Conservation (phyloP, 2,329 filamentous ascomycete species). For the Bimuria novae-zelandiae region DNA sequence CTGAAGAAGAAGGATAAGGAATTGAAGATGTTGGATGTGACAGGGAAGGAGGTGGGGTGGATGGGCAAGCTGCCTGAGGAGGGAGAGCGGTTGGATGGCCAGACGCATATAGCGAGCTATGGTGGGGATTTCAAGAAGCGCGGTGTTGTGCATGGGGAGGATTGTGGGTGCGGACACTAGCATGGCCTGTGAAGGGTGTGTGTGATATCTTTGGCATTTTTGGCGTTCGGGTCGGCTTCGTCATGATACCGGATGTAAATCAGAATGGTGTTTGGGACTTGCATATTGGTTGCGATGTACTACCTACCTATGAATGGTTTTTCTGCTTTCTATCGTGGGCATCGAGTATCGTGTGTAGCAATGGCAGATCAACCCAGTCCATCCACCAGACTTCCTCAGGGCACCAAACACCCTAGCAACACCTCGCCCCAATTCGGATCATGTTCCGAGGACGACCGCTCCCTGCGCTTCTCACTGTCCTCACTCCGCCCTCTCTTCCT, state of each 20-base stretch:
- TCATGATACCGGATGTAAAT: background rate
- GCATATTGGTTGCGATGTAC: no score
- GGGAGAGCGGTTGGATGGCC: constrained; percentile 51
- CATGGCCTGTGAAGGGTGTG: background rate
- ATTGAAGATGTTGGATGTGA: constrained; percentile 34
- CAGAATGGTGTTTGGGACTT: no score
- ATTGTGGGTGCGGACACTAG: constrained; percentile 38
- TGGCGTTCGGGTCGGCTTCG: background rate
- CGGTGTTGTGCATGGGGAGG: constrained; percentile 30
- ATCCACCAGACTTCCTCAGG: background rate
- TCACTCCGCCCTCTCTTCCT: background rate
- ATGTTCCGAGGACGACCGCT: background rate
- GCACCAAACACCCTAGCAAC: constrained; percentile 14
- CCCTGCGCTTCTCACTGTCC: background rate
- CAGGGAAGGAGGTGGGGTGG: constrained; percentile 45
- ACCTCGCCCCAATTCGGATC: constrained; percentile 8
- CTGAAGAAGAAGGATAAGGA: constrained; percentile 61
- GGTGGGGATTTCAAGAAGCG: constrained; percentile 44
- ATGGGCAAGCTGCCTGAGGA: constrained; percentile 49
- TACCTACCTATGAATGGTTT: no score
- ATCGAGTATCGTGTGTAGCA: no score
- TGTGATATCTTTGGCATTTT: background rate
- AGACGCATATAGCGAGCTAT: constrained; percentile 50
- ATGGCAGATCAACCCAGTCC: background rate
- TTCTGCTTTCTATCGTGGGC: no score